Evolutionary conservation across 768 basidiomycete species (phyloP).

Genomic region (Naganishia vishniacii): DNA sequence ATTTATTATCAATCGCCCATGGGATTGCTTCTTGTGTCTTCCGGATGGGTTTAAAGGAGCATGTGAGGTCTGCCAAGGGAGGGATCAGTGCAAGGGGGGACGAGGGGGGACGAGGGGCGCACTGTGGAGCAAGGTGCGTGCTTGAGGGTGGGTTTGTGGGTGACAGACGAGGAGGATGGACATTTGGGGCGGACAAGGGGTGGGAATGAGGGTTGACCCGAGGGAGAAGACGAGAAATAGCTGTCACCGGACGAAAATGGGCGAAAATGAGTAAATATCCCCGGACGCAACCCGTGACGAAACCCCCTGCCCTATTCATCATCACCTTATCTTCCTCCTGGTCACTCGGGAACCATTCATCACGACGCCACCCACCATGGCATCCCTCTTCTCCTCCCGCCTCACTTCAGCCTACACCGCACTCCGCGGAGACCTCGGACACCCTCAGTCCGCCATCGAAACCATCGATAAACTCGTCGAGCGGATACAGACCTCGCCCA

Average conservation of each 20-base stretch:
- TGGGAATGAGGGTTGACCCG: too few species aligned
- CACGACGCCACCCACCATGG: slow-evolving; percentile 25
- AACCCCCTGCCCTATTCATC: background rate
- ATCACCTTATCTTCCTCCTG: background rate
- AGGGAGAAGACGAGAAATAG: too few species aligned
- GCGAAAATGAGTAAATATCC: too few species aligned
- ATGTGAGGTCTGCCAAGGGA: background rate
- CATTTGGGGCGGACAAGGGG: too few species aligned
- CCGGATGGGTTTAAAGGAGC: too few species aligned
- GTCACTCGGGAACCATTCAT: background rate
- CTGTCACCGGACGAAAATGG: too few species aligned
- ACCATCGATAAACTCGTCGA: slow-evolving; percentile 84
- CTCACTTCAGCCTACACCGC: slow-evolving; percentile 47
- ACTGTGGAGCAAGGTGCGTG: too few species aligned
- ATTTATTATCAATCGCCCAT: slow-evolving; percentile 44
- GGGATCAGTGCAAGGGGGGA: too few species aligned
- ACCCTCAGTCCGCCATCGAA: slow-evolving; percentile 68
- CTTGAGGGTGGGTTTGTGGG: too few species aligned
- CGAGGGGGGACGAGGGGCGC: too few species aligned
- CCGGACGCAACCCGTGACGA: too few species aligned
- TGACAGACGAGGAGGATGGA: too few species aligned
- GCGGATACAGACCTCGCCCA: slow-evolving; percentile 78
- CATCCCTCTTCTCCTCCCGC: slow-evolving; percentile 42
- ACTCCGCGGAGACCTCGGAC: slow-evolving; percentile 46
- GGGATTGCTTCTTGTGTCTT: background rate